Evolutionary conservation across 495 filamentous ascomycete genomes (phyloP).

Genomic region (Sabuloglossum arenarium): DNA sequence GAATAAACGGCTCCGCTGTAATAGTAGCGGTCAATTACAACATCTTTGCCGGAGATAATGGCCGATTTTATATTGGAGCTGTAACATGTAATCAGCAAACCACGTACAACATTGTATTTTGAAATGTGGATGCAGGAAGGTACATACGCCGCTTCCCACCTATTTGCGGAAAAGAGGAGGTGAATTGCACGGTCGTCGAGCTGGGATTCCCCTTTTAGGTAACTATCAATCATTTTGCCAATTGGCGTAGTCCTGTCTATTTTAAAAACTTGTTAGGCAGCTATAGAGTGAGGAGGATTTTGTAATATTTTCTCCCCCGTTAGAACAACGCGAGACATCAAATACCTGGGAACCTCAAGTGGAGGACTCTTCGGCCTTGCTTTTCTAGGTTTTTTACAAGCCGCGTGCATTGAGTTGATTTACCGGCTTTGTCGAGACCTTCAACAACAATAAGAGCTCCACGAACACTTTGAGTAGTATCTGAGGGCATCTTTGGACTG

Average conservation of each 20-base stretch:
- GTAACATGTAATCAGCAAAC: background rate
- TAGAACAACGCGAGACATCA: background rate
- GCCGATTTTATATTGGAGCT: conserved; percentile 33
- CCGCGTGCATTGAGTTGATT: conserved; percentile 77
- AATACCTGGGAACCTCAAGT: conserved; percentile 77
- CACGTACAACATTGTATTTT: background rate
- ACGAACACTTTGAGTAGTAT: background rate
- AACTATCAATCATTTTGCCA: conserved; percentile 73
- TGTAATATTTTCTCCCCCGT: background rate
- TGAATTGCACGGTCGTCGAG: conserved; percentile 88
- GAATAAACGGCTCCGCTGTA: conserved; percentile 86
- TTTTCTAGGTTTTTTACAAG: conserved; percentile 41
- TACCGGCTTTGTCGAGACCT: conserved; percentile 83
- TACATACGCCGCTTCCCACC: conserved; percentile 64
- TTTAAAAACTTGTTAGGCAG: background rate
- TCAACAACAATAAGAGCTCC: conserved; percentile 79
- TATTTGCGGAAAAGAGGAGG: conserved; percentile 85
- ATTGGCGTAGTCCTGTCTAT: conserved; percentile 75
- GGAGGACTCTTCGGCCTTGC: conserved; percentile 40
- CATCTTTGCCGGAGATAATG: conserved; percentile 41
- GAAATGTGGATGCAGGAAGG: background rate
- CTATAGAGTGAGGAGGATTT: background rate
- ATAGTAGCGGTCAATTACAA: conserved; percentile 85
- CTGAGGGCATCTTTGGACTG: background rate
- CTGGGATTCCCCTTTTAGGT: conserved; percentile 52